These are phyloP conservation scores for Fusarium vanettenii DNA, from an alignment of 2,329 filamentous ascomycete genomes.

Conservation along the genomic window DNA sequence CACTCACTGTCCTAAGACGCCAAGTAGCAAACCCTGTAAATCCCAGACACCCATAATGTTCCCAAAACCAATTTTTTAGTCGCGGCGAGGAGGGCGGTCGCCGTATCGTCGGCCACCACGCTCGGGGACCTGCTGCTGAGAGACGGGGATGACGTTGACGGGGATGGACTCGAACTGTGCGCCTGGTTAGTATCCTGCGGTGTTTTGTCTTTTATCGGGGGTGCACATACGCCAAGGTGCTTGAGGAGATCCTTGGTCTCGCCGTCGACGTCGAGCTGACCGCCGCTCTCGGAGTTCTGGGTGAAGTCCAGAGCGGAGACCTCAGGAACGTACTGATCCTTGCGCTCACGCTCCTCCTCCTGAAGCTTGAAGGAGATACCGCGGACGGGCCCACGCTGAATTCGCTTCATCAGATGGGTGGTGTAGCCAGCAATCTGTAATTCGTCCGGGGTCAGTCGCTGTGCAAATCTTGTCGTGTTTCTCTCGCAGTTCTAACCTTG, in stretches of 20 bases:
- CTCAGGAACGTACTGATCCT: slow-evolving; percentile 99
- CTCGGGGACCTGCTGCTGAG: slow-evolving; percentile 88
- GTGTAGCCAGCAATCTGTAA: slow-evolving; percentile 95
- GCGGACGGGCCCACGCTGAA: slow-evolving; percentile 98
- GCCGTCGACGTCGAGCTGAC: slow-evolving; percentile 92
- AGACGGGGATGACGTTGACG: slow-evolving; percentile 93
- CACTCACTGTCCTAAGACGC: slow-evolving; percentile 69
- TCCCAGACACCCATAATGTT: slow-evolving; percentile 56
- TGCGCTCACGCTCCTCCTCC: slow-evolving; percentile 99
- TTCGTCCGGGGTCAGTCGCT: slow-evolving; percentile 30
- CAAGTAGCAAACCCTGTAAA: slow-evolving; percentile 60
- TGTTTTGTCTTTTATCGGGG: background rate
- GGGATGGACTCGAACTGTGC: slow-evolving; percentile 93
- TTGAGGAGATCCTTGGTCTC: slow-evolving; percentile 99
- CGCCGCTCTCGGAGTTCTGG: slow-evolving; percentile 92
- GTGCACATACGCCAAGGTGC: slow-evolving; percentile 90
- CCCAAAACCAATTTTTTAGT: slow-evolving; percentile 51
- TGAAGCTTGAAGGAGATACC: slow-evolving; percentile 99
- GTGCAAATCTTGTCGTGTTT: background rate
- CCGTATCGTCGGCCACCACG: slow-evolving; percentile 81
- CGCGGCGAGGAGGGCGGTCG: slow-evolving; percentile 64
- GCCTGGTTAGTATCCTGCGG: slow-evolving; percentile 42
- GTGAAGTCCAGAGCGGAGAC: slow-evolving; percentile 98
- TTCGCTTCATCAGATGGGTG: slow-evolving; percentile 99
- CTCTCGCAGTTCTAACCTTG: slow-evolving; percentile 74